Base-by-base conservation (phyloP, 345 rosid species). In the Populus pruinosa region DNA sequence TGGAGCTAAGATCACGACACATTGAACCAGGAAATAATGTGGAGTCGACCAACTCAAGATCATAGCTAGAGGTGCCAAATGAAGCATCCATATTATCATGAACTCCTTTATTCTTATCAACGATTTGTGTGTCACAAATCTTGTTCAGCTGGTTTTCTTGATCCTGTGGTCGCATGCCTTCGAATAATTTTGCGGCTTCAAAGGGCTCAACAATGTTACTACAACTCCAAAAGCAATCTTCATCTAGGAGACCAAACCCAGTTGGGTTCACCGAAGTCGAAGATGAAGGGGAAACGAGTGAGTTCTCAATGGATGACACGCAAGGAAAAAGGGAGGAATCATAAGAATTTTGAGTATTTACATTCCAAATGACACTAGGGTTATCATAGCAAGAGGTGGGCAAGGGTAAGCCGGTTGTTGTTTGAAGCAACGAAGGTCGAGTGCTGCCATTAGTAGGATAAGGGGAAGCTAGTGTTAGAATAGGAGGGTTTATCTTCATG, bases 31-130 rank as follows among this genome's bases (percentile, higher is more conserved):
- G 69, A 66, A 82, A 72, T 36, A 84, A 74, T 25, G 85, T 71
- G 7, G 89, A 75, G 41, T 82, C 87, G 74, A 82, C 70, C 65
- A 85, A 67, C 10, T 77, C 86, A 35, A 82, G 70, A 73, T 85
- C 83, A 68, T 82, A 86, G 76, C 76, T 78, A 69, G 75, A 73
- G 50, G 80, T 44, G 49, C 78, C 89, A 59, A 86, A 82, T 25
- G 84, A 75, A 70, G 68, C 79, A 73, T 76, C 78, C 74, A 80
- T 73, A 0, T 62, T 59, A 27, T 23, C 66, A 2, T 62, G 27
- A 20, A 5, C 76, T 16, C 44, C 69, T 23, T 64, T 55, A 5
- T 21, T 20, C 71, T 71, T 61, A 74, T 39, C 53, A 3, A 62
- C 11, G 64, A n/a, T 59, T 59, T 59, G 29, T 0, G 64, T 9